These are phyloP conservation scores for Cantharellus anzutake DNA, from an alignment of 768 basidiomycete species.

Conservation along the genomic window DNA sequence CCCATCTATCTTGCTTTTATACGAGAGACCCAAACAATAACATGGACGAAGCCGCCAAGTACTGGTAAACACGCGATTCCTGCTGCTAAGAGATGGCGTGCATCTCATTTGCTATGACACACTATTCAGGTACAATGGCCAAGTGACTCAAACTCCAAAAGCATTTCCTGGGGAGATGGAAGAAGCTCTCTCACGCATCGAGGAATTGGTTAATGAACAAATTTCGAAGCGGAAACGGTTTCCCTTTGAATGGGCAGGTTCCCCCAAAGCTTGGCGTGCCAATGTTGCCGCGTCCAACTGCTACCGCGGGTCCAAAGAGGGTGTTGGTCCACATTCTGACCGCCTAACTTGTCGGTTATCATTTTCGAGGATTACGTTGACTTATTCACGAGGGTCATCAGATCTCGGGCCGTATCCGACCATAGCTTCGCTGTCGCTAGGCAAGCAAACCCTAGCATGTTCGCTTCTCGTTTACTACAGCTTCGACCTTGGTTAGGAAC, in stretches of 20 bases:
- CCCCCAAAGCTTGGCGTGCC: constrained; percentile 36
- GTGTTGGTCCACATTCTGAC: constrained; percentile 68
- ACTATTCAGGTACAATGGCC: constrained; percentile 59
- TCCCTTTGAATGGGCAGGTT: constrained; percentile 45
- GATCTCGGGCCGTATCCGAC: constrained; percentile 72
- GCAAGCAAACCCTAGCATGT: constrained; percentile 19
- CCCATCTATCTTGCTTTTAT: constrained; percentile 67
- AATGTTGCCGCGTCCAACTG: constrained; percentile 78
- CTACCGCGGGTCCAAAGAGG: constrained; percentile 61
- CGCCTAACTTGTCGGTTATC: constrained; percentile 6
- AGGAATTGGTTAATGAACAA: constrained; percentile 51
- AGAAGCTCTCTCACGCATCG: constrained; percentile 52
- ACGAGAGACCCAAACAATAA: constrained; percentile 27
- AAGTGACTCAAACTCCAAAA: constrained; percentile 33
- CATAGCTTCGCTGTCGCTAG: constrained; percentile 69
- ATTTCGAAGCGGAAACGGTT: constrained; percentile 40
- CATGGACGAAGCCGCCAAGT: constrained; percentile 58
- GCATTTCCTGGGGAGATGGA: constrained; percentile 54
- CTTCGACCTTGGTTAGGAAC: constrained; percentile 29
- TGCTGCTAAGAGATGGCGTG: neutral
- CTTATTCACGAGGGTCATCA: constrained; percentile 23
- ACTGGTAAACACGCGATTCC: constrained; percentile 37
- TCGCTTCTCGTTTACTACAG: neutral
- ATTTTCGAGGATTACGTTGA: neutral
- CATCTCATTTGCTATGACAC: neutral